phyloP scores from a whole-genome alignment of 352 stramenopile species.

The Globisporangium nunn region DNA sequence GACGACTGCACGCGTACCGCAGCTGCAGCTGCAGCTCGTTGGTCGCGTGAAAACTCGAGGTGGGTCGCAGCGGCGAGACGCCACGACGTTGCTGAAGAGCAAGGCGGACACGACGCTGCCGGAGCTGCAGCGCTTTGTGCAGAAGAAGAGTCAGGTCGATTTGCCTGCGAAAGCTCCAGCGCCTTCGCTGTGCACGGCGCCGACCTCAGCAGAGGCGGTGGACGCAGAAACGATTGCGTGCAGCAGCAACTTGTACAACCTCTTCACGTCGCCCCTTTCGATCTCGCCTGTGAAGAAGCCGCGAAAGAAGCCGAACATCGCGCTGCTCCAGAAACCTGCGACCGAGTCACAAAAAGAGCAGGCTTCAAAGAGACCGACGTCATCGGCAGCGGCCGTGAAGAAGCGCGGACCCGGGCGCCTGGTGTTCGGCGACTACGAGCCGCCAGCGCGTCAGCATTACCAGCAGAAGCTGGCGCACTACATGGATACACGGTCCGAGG shows the following conservation, averaged over 20 bases:
- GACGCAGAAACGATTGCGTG: not conserved
- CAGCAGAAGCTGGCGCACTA: slow-evolving; percentile 76
- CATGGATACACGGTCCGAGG: slow-evolving; percentile 53
- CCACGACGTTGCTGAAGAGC: slow-evolving; percentile 22
- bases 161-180: not conserved
- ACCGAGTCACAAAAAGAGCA: slow-evolving; percentile 16
- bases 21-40: slow-evolving; percentile 65
- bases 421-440: slow-evolving; percentile 67
- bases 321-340: slow-evolving; percentile 8
- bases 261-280: slow-evolving; percentile 20
- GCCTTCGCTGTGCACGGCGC: not conserved
- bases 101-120: slow-evolving; percentile 31
- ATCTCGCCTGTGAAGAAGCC: slow-evolving; percentile 22
- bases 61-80: slow-evolving; percentile 14
- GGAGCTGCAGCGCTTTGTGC: slow-evolving; percentile 62
- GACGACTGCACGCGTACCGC: slow-evolving; percentile 65
- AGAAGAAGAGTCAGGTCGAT: slow-evolving; percentile 30
- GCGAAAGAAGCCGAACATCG: slow-evolving; percentile 18
- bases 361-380: not conserved
- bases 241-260: slow-evolving; percentile 24
- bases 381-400: slow-evolving; percentile 1
- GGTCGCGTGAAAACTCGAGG: slow-evolving; percentile 34
- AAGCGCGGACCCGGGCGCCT: slow-evolving; percentile 53
- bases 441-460: slow-evolving; percentile 52
- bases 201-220: not conserved